A percentile compares a stretch with the other conserved stretches of the same genome.
Evolutionary conservation across 2,329 filamentous ascomycete genomes (phyloP).

Genomic region (Talaromyces sp.): DNA sequence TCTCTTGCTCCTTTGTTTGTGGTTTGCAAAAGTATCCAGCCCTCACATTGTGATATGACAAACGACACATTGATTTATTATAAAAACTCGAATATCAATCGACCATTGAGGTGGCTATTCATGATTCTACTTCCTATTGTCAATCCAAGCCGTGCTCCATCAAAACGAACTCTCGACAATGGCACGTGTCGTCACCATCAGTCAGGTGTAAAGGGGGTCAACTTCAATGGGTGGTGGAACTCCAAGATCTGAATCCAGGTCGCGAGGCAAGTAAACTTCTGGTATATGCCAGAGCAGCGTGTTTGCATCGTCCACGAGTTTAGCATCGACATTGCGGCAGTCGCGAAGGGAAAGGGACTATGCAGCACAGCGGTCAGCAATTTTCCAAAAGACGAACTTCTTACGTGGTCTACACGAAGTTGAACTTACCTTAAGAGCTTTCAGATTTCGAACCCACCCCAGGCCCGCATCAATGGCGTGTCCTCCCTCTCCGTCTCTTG

Average conservation of each 20-base stretch:
- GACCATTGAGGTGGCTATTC: background rate
- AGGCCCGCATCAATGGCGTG: conserved; percentile 18
- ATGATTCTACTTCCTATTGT: background rate
- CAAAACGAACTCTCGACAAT: background rate
- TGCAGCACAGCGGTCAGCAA: background rate
- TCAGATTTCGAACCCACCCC: conserved; percentile 25
- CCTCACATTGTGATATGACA: background rate
- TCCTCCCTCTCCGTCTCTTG: conserved; percentile 7
- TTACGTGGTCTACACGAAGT: background rate
- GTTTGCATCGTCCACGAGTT: conserved; percentile 23
- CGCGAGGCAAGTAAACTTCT: conserved; percentile 23
- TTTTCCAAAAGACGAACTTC: background rate
- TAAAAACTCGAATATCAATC: background rate
- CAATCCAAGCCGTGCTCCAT: background rate
- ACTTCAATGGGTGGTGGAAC: conserved; percentile 20
- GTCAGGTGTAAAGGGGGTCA: conserved; percentile 18
- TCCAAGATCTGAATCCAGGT: background rate
- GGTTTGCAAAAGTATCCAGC: background rate
- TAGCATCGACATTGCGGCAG: conserved; percentile 21
- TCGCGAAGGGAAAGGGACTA: conserved; percentile 28
- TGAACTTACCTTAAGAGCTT: conserved; percentile 21
- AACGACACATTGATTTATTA: background rate
- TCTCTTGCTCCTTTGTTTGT: background rate
- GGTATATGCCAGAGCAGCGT: conserved; percentile 25
- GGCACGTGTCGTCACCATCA: background rate